phyloP scores from a whole-genome alignment of 805 yeast genomes.

The Wickerhamomyces bisporus region DNA sequence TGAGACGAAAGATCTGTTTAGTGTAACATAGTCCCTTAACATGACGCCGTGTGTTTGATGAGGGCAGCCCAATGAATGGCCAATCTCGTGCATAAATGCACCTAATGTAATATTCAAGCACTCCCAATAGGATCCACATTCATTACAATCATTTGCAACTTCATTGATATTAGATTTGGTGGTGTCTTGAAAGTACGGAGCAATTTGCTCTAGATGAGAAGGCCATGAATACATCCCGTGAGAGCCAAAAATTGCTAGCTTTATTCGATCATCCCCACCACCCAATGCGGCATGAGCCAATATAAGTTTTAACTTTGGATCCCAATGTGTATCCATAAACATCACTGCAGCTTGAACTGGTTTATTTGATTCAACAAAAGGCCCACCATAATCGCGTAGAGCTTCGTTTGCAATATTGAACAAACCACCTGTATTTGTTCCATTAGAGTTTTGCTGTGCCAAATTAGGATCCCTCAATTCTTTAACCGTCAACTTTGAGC shows the following conservation, averaged over 20 bases:
- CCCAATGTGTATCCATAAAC: slow-evolving; percentile 84
- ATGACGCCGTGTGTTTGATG: slow-evolving; percentile 88
- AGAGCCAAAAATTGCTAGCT: slow-evolving; percentile 88
- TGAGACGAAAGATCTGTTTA: slow-evolving; percentile 78
- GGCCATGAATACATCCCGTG: slow-evolving; percentile 95
- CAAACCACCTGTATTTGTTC: slow-evolving; percentile 67
- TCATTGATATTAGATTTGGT: slow-evolving; percentile 55
- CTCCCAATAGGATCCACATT: slow-evolving; percentile 89
- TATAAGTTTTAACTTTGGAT: slow-evolving; percentile 49
- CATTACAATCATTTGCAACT: slow-evolving; percentile 87
- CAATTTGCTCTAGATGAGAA: slow-evolving; percentile 64
- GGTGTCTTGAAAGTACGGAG: slow-evolving; percentile 65
- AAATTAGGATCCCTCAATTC: slow-evolving; percentile 72
- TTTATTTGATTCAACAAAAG: slow-evolving; percentile 38
- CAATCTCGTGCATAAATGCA: slow-evolving; percentile 93
- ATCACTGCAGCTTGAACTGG: slow-evolving; percentile 78
- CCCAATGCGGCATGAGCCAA: slow-evolving; percentile 92
- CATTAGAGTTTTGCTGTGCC: slow-evolving; percentile 84
- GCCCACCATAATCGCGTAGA: slow-evolving; percentile 49
- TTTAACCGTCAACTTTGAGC: slow-evolving; percentile 58
- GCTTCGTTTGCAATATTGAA: slow-evolving; percentile 80
- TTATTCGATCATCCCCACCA: slow-evolving; percentile 68
- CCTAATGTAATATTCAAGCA: slow-evolving; percentile 82
- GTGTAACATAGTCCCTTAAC: slow-evolving; percentile 77
- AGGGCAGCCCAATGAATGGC: slow-evolving; percentile 87